A percentile compares a stretch with the other conserved stretches of the same genome.
phyloP scores from a whole-genome alignment of 306 rosid species.

The Casuarina cunninghamiana region DNA sequence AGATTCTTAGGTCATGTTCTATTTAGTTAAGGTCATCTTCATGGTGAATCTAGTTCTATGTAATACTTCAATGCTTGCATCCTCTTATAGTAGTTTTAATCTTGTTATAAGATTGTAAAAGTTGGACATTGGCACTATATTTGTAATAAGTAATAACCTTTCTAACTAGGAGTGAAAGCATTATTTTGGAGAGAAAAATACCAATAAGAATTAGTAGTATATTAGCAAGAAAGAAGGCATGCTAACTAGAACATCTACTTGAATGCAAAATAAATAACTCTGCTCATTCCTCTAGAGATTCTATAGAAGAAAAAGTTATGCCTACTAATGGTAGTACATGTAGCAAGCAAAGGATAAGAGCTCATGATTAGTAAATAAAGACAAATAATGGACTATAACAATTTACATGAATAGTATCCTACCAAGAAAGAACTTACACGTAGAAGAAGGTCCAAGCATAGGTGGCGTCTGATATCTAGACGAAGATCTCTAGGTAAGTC shows the following conservation, averaged over 20 bases:
- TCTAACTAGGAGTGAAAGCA: neutral
- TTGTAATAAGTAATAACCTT: neutral
- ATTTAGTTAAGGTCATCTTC: neutral
- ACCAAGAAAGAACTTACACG: slow-evolving; percentile 50
- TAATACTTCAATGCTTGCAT: neutral
- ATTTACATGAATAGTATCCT: neutral
- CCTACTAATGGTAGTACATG: neutral
- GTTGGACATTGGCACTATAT: neutral
- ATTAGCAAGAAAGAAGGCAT: neutral
- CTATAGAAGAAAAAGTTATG: neutral
- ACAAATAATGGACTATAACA: neutral
- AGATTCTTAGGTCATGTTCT: neutral
- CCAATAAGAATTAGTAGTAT: neutral
- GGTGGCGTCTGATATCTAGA: slow-evolving; percentile 82
- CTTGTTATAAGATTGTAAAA: too few relatives aligned
- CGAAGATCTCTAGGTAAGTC: slow-evolving; percentile 73
- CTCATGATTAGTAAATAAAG: neutral
- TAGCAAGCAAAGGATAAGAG: neutral
- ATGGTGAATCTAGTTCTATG: neutral
- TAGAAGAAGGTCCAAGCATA: slow-evolving; percentile 87
- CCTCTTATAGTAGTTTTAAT: neutral
- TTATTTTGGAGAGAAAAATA: too few relatives aligned
- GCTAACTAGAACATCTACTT: neutral
- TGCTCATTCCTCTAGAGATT: neutral
- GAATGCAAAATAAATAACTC: neutral